Evolutionary conservation across 2,329 filamentous ascomycete species (phyloP).

Genomic region (Verruconis gallopava): DNA sequence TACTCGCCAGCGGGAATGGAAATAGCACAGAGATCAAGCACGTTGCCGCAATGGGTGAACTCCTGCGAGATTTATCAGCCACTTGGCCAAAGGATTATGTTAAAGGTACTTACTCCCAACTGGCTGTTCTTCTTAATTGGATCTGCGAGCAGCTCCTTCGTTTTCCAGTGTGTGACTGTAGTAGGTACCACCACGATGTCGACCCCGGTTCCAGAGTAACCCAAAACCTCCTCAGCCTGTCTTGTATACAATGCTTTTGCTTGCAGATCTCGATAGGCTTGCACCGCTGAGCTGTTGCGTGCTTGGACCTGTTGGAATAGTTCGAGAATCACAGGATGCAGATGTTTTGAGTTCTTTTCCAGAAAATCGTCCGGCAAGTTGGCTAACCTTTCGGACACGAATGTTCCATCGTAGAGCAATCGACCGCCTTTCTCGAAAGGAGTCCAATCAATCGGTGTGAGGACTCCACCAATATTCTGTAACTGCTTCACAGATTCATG

Average conservation of each 20-base stretch:
- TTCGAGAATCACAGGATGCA: conserved; percentile 37
- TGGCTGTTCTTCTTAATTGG: conserved; percentile 42
- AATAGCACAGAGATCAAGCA: conserved; percentile 38
- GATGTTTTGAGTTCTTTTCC: conserved; percentile 20
- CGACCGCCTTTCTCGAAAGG: conserved; percentile 39
- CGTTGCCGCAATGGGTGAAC: conserved; percentile 50
- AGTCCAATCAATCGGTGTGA: conserved; percentile 21
- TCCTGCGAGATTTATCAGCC: no score
- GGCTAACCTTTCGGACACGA: conserved; percentile 43
- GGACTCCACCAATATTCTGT: conserved; percentile 18
- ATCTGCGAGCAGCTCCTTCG: conserved; percentile 37
- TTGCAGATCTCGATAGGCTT: conserved; percentile 23
- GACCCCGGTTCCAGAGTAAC: conserved; percentile 17
- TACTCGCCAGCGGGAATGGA: conserved; percentile 37
- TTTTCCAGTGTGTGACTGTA: conserved; percentile 33
- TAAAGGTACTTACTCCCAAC: conserved; percentile 15
- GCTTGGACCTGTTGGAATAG: conserved; percentile 24
- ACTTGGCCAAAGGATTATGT: no score
- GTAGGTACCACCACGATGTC: conserved; percentile 40
- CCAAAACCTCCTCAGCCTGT: conserved; percentile 20
- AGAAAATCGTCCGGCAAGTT: conserved; percentile 21
- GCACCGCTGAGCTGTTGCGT: conserved; percentile 19
- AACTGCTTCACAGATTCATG: conserved; percentile 19
- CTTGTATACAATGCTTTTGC: conserved; percentile 20
- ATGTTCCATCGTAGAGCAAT: conserved; percentile 44